These are phyloP conservation scores for Kodamaea leandrae DNA, from an alignment of 805 yeast genomes.

Conservation along the genomic window DNA sequence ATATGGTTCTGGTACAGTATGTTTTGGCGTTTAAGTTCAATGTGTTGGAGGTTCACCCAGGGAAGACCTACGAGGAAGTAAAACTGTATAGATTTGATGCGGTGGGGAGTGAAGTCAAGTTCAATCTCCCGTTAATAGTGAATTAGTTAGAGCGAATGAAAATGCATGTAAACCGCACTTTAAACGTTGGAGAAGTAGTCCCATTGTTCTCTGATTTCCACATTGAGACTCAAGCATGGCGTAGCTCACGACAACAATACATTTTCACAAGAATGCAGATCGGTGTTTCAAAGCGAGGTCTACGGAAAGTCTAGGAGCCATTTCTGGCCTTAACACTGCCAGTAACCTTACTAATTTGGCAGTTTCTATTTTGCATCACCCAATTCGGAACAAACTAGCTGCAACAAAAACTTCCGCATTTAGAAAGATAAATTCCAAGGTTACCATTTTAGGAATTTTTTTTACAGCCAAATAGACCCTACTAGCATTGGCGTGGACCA, in stretches of 20 bases:
- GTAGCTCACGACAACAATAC: too few relatives aligned
- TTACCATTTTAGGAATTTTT: background rate
- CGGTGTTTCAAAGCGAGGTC: too few relatives aligned
- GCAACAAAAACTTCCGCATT: background rate
- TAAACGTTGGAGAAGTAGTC: background rate
- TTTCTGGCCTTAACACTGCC: too few relatives aligned
- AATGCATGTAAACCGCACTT: background rate
- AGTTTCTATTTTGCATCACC: background rate
- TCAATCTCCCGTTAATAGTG: conserved; percentile 25
- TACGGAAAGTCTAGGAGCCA: too few relatives aligned
- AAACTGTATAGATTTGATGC: conserved; percentile 22
- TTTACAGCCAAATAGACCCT: background rate
- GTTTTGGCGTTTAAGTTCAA: conserved; percentile 36
- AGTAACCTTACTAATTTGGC: background rate
- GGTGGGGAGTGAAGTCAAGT: conserved; percentile 28
- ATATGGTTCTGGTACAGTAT: conserved; percentile 36
- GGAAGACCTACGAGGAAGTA: conserved; percentile 8
- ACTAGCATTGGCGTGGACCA: too few relatives aligned
- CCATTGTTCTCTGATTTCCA: background rate
- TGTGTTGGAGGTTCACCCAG: conserved; percentile 23
- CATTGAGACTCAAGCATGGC: background rate
- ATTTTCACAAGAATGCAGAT: too few relatives aligned
- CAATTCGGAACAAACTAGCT: background rate
- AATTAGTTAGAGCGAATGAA: background rate
- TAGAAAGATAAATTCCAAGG: background rate